Base-by-base conservation (phyloP, 208 protist genomes). In the Crithidia acanthocephali region DNA sequence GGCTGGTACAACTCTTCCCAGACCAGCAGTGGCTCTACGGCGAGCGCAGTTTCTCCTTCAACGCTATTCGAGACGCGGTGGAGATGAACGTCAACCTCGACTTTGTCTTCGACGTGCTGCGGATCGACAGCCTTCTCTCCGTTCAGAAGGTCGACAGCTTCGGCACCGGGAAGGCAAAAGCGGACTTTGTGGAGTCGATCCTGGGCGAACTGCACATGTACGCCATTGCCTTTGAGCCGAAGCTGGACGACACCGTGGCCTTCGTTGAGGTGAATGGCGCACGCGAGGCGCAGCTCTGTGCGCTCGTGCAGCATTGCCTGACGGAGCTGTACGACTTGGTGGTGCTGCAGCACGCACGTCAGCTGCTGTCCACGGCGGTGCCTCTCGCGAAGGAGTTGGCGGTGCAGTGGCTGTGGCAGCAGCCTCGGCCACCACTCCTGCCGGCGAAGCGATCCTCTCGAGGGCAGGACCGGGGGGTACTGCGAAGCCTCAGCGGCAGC, bases 271-370 rank as follows among this genome's bases (percentile, higher is more conserved):
- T 88, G 28, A 93, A 95, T 58, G 85, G 79, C 13, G 44, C 76
- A 1, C 61, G 79, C 10, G 84, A 94, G 76, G 73, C 67, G 28
- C 77, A 79, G 58, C 65, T 93, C 16, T 72, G 81, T 7, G 80
- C 79, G 16, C 27, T 96, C 7, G 68, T 90, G 25, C 76, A 94
- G 51, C 91, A 96, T 80, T 96, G 91, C 65, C 73, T 94, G 18
- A 90, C 83, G n/a, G 91, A 96, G 75, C 77, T 96, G 25, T 94
- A 94, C 53, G 91, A 96, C 67, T 77, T 96, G 9, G 79, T 96
- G 33, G 67, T 94, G 40, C 77, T 96, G 23, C 73, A 80, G 37
- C 81, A 88, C 37, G 71, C 79, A 0, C 79, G 80, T n/a, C 79
- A 86, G 60, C 57, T 94, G 23, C 78, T 76, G 70, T 28, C 40